Evolutionary conservation across 2,329 filamentous ascomycete genomes (phyloP).

Genomic region (Xylaria sp.): DNA sequence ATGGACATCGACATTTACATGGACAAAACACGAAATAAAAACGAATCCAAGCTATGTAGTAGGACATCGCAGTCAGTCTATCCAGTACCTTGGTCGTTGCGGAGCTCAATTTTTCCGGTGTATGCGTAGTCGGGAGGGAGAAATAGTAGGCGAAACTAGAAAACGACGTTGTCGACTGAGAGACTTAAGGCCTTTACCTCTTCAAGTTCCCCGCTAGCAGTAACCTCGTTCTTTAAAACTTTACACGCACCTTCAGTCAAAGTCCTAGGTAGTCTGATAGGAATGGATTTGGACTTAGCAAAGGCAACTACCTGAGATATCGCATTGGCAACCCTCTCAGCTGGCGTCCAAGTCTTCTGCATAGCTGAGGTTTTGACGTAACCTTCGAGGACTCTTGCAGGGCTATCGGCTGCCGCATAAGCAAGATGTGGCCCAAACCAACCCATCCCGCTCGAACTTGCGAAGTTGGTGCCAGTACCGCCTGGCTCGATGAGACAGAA

Average conservation of each 20-base stretch:
- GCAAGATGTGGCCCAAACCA: constrained; percentile 22
- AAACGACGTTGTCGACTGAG: constrained; percentile 31
- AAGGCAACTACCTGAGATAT: constrained; percentile 29
- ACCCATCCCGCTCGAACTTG: constrained; percentile 14
- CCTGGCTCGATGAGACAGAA: constrained; percentile 33
- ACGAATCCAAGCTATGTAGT: too few relatives aligned
- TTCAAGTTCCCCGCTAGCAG: constrained; percentile 26
- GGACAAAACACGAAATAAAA: too few relatives aligned
- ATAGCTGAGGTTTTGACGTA: constrained; percentile 17
- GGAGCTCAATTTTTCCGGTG: too few relatives aligned
- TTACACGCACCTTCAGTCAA: constrained; percentile 26
- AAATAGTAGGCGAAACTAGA: too few relatives aligned
- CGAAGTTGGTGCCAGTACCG: constrained; percentile 26
- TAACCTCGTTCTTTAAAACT: constrained; percentile 23
- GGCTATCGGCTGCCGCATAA: constrained; percentile 24
- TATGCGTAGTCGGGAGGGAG: too few relatives aligned
- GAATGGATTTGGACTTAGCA: constrained; percentile 20
- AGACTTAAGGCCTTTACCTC: constrained; percentile 26
- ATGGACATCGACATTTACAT: too few relatives aligned
- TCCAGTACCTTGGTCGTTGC: too few relatives aligned
- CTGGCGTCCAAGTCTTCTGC: constrained; percentile 25
- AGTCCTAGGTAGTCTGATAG: constrained; percentile 25
- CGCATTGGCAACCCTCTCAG: constrained; percentile 23
- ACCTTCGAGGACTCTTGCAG: constrained; percentile 17
- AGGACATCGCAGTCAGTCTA: too few relatives aligned